Base-by-base conservation (phyloP, 225 moss, liverwort and hornwort genomes). In the Sphagnum tenellum region DNA sequence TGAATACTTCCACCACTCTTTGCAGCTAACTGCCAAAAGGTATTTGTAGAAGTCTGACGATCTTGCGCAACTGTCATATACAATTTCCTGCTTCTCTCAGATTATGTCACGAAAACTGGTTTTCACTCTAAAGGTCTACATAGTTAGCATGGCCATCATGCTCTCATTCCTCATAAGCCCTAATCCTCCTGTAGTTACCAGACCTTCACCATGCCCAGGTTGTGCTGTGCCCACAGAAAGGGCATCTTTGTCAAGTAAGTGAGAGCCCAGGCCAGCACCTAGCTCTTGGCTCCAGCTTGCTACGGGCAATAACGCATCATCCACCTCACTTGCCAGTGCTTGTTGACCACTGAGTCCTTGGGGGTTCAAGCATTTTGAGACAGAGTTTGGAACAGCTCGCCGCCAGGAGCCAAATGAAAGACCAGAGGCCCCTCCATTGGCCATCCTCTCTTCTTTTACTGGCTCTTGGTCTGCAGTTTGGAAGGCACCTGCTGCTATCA, bases 241-340 rank as follows among this genome's bases (percentile, higher is more conserved):
- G 0, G 80, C 81, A 48, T 85, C 90, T 59, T 81, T 88, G 76
- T 83, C 86, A 78, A 98, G 72, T 50, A 98, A 76, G 56, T 89
- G 77, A 46, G 96, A 92, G 65, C 96, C 96, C 61, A 98, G 87
- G 69, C 96, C 96, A 44, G 96, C 92, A 71, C 96, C 96, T 50
- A 98, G 82, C 81, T 98, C 96, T 65, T 98, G 88, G 76, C 96
- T 98, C 96, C 96, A 98, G 76, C 93, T 98, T 10, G 96, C 96
- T 10, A 98, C 96, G 3, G 96, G 96, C 69, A 98, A 80, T 70
- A 98, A 90, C n/a, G 96, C 86, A 69, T 98, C 96, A 69, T 98
- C 96, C 46, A 84, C 87, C 62, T 98, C 85, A 48, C 74, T 78
- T 62, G 81, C 74, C 72, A 78, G 62, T 59, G 78, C 94, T 60